These are phyloP conservation scores for Saprolegnia parasitica DNA, from an alignment of 352 stramenopile species.

Conservation along the genomic window DNA sequence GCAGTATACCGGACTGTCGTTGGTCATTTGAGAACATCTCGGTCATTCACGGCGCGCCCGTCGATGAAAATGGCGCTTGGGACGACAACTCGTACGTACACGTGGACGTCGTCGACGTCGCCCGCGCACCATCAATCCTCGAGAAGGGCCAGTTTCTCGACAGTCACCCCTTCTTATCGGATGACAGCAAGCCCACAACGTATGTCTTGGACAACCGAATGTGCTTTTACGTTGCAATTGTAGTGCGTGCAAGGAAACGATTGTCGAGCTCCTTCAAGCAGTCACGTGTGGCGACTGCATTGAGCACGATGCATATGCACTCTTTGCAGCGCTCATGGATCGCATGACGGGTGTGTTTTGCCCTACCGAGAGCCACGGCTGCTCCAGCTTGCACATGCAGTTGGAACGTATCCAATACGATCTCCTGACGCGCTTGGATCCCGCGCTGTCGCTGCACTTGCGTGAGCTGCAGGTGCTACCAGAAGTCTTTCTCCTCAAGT, in stretches of 20 bases:
- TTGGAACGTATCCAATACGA: conserved; percentile 72
- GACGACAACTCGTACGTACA: conserved; percentile 66
- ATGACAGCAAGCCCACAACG: conserved; percentile 47
- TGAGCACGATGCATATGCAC: conserved; percentile 60
- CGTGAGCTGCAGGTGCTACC: conserved; percentile 48
- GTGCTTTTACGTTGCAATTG: background rate
- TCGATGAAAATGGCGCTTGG: conserved; percentile 37
- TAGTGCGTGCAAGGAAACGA: conserved; percentile 53
- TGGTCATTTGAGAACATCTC: conserved; percentile 3
- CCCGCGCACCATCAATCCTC: conserved; percentile 36
- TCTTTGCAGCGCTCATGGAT: conserved; percentile 68
- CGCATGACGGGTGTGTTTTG: conserved; percentile 71
- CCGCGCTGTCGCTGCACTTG: conserved; percentile 51
- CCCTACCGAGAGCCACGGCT: conserved; percentile 33
- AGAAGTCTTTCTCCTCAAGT: conserved; percentile 67
- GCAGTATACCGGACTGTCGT: conserved; percentile 9
- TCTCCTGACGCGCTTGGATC: conserved; percentile 56
- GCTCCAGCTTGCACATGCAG: conserved; percentile 42
- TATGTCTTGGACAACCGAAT: conserved; percentile 31
- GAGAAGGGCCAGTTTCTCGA: conserved; percentile 41
- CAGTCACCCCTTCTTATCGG: conserved; percentile 43
- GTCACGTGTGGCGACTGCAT: conserved; percentile 45
- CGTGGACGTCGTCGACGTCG: conserved; percentile 57
- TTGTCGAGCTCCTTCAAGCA: conserved; percentile 47
- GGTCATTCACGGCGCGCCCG: conserved; percentile 9